Conservation (phyloP, 441 rosid genomes). For the Erodium moschatum region DNA sequence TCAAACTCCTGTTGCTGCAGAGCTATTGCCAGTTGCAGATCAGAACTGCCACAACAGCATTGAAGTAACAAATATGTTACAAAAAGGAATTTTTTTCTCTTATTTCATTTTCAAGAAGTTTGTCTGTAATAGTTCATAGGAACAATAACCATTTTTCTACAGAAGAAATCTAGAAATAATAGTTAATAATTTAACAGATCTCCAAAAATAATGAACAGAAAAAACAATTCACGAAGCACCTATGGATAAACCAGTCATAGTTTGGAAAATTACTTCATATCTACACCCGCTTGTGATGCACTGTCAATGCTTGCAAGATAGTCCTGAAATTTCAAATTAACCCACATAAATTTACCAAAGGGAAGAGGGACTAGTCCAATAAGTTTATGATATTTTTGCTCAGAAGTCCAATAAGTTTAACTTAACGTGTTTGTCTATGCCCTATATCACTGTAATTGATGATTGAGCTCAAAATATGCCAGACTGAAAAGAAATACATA, state of each 20-base stretch:
- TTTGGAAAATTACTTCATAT: constrained; percentile 48
- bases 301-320: constrained; percentile 74
- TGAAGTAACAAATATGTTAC: constrained; percentile 7
- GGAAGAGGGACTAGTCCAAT: background rate
- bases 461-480: constrained; percentile 14
- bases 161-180: background rate
- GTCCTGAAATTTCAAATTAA: constrained; percentile 40
- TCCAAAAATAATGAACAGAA: background rate
- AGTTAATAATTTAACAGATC: background rate
- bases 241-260: constrained; percentile 14
- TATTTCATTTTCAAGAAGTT: background rate
- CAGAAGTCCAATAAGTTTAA: too few relatives aligned
- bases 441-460: constrained; percentile 7
- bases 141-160: background rate
- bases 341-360: background rate
- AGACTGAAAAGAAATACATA: constrained; percentile 26
- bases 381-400: background rate
- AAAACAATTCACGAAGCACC: background rate
- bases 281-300: constrained; percentile 50
- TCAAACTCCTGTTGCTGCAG: constrained; percentile 92
- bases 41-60: constrained; percentile 49
- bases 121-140: background rate
- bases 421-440: background rate
- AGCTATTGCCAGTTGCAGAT: constrained; percentile 90
- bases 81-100: background rate